Conservation (phyloP, 2,329 filamentous ascomycete genomes). For the Trichocomaceae sp. region DNA sequence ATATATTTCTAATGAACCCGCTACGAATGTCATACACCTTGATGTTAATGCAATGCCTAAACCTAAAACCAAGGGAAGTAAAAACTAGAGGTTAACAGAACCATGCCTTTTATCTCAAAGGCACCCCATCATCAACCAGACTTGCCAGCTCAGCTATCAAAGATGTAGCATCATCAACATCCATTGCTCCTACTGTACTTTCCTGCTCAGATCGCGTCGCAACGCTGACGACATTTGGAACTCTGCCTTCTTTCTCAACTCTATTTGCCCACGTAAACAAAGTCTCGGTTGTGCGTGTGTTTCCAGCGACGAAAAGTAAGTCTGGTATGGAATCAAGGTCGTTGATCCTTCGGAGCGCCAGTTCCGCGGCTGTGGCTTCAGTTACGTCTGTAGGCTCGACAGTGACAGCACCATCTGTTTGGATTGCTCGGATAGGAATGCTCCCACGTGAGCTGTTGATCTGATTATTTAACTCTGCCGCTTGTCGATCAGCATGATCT, state of each 20-base stretch:
- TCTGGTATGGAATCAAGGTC: conserved; percentile 52
- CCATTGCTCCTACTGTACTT: conserved; percentile 68
- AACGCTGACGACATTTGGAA: conserved; percentile 70
- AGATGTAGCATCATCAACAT: conserved; percentile 77
- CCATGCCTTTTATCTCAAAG: not conserved
- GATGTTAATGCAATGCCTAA: not conserved
- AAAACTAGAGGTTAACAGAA: not conserved
- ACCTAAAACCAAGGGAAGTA: not conserved
- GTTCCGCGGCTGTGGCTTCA: conserved; percentile 71
- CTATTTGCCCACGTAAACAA: conserved; percentile 92
- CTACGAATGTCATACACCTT: not conserved
- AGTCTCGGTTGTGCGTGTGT: conserved; percentile 82
- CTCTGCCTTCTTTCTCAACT: conserved; percentile 50
- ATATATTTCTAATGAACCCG: not conserved
- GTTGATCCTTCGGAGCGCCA: conserved; percentile 54
- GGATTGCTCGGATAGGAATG: conserved; percentile 74
- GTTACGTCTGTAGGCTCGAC: conserved; percentile 82
- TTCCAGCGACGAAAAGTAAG: conserved; percentile 81
- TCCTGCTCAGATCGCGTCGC: conserved; percentile 66
- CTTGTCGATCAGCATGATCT: conserved; percentile 69
- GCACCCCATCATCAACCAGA: not conserved
- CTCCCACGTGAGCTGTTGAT: conserved; percentile 86
- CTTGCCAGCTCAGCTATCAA: conserved; percentile 48
- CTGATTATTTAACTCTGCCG: conserved; percentile 81
- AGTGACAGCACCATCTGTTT: conserved; percentile 69